These are phyloP conservation scores for Cyberlindnera misumaiensis DNA, from an alignment of 805 yeast genomes.

Conservation along the genomic window DNA sequence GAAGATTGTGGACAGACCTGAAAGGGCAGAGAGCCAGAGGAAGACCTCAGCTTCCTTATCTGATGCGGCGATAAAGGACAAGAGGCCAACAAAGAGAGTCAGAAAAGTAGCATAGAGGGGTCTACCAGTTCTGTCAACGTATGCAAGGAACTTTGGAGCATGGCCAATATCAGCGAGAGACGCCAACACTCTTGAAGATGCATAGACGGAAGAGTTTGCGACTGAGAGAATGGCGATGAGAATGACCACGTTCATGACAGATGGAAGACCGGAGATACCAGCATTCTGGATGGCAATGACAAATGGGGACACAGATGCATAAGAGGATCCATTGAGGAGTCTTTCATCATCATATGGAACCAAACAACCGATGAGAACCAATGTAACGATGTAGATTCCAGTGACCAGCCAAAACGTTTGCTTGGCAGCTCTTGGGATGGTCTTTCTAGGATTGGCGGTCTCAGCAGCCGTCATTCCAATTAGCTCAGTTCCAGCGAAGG, in stretches of 20 bases:
- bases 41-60: constrained; percentile 47
- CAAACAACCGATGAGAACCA: constrained; percentile 52
- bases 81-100: constrained; percentile 47
- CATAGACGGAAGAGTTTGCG: constrained; percentile 67
- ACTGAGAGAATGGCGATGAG: constrained; percentile 62
- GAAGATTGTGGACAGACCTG: constrained; percentile 56
- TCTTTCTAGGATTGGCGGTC: constrained; percentile 55
- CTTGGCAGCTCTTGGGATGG: constrained; percentile 69
- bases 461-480: constrained; percentile 77
- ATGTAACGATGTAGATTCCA: constrained; percentile 55
- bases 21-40: constrained; percentile 57
- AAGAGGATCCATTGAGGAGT: constrained; percentile 40
- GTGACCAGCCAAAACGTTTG: constrained; percentile 79
- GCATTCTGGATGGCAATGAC: constrained; percentile 64
- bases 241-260: constrained; percentile 62
- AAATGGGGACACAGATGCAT: constrained; percentile 69
- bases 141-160: constrained; percentile 51
- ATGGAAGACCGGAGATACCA: constrained; percentile 58
- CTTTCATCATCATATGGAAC: constrained; percentile 58
- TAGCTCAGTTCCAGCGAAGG: constrained; percentile 68
- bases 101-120: constrained; percentile 52
- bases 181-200: constrained; percentile 58
- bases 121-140: constrained; percentile 61
- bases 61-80: constrained; percentile 53
- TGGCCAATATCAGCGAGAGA: constrained; percentile 59